A percentile compares a stretch with the other conserved stretches of the same genome.
phyloP scores from a whole-genome alignment of 345 rosid genomes.

The Cardiospermum halicacabum region DNA sequence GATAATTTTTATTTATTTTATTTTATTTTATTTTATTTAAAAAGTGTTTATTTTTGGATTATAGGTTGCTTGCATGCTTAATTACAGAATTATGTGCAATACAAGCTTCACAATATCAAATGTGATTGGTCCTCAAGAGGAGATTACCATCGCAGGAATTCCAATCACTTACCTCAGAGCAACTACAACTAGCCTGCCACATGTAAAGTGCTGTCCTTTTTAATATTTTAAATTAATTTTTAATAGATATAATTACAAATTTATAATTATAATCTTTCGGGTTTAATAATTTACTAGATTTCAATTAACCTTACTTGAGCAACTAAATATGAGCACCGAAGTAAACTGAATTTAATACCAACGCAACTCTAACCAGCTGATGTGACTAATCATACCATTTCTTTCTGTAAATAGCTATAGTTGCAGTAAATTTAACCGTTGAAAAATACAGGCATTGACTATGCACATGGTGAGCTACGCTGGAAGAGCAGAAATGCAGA shows the following conservation, averaged over 20 bases:
- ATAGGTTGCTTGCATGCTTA: conserved; percentile 40
- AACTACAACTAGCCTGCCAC: conserved; percentile 37
- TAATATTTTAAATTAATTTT: too few species aligned
- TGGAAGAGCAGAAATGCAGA: conserved; percentile 53
- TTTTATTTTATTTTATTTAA: neutral
- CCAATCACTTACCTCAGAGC: conserved; percentile 40
- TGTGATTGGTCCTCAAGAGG: conserved; percentile 47
- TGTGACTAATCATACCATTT: too few species aligned
- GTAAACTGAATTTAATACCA: too few species aligned
- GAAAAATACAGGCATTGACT: conserved; percentile 37
- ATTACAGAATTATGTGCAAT: conserved; percentile 45
- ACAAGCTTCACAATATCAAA: conserved; percentile 53
- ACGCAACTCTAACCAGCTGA: too few species aligned
- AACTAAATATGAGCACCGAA: too few species aligned
- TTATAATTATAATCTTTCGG: too few species aligned
- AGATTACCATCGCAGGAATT: conserved; percentile 38
- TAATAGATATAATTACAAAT: too few species aligned
- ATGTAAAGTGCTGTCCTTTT: too few species aligned
- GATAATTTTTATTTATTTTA: too few species aligned
- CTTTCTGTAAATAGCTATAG: too few species aligned
- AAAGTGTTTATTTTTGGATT: neutral
- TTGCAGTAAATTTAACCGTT: neutral
- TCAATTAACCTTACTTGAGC: too few species aligned
- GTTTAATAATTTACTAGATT: too few species aligned
- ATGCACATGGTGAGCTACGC: conserved; percentile 76